Percentiles rank a stretch among this genome's conserved stretches.
phyloP scores from a whole-genome alignment of 140 eudicot species.

The Flaveria floridana region DNA sequence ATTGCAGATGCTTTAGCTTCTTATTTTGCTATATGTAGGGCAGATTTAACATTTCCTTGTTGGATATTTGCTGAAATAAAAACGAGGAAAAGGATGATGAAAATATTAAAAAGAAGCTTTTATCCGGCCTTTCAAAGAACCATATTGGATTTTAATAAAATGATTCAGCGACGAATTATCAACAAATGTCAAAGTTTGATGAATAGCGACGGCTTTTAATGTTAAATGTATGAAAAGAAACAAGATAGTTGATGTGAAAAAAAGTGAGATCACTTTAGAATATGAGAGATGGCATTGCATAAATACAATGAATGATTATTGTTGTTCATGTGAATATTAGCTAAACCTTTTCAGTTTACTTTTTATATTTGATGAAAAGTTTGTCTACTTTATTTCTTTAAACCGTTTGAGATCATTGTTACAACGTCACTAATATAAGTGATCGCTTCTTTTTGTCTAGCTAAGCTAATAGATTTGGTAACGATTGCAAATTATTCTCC shows the following conservation, averaged over 20 bases:
- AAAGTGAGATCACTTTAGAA: too few species aligned
- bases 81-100: conserved; percentile 5
- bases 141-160: background rate
- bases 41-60: conserved; percentile 12
- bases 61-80: conserved; percentile 5
- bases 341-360: background rate
- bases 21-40: conserved; percentile 1
- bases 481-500: too few species aligned
- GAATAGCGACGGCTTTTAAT: background rate
- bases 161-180: too few species aligned
- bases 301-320: background rate
- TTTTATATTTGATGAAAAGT: too few species aligned
- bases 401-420: background rate
- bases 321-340: background rate
- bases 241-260: too few species aligned
- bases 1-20: conserved; percentile 13
- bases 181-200: background rate
- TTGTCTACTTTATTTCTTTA: background rate
- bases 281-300: background rate
- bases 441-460: background rate
- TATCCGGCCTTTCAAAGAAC: background rate
- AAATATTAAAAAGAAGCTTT: background rate
- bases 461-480: background rate
- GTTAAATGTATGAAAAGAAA: too few species aligned
- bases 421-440: too few species aligned